Conservation (phyloP, 768 basidiomycete genomes). For the Boletus vermiculosoides region DNA sequence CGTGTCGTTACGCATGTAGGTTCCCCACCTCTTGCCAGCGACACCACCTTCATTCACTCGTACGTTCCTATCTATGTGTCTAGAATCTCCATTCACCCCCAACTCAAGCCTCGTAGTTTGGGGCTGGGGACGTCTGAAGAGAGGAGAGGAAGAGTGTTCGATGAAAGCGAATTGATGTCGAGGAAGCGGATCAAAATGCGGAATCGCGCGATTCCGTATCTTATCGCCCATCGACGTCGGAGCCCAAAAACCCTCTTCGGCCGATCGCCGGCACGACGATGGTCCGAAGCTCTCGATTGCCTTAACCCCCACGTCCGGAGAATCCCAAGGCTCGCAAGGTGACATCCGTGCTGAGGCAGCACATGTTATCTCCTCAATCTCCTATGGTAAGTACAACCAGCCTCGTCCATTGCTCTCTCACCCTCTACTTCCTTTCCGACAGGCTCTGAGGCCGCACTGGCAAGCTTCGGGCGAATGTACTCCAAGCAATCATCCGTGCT, state of each 20-base stretch:
- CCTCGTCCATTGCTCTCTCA: background rate
- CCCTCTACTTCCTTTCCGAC: background rate
- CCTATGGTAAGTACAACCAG: constrained; percentile 49
- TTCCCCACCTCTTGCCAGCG: constrained; percentile 55
- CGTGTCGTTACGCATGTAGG: no score
- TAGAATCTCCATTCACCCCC: background rate
- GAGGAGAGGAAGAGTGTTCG: no score
- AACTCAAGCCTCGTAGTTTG: constrained; percentile 56
- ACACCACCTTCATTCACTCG: constrained; percentile 55
- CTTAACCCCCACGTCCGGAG: constrained; percentile 41
- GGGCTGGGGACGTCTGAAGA: no score
- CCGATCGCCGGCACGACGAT: no score
- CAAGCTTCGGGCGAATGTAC: constrained; percentile 54
- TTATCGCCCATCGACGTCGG: no score
- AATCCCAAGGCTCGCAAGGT: constrained; percentile 41
- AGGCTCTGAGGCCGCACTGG: constrained; percentile 65
- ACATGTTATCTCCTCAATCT: constrained; percentile 69
- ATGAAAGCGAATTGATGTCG: no score
- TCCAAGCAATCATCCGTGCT: constrained; percentile 60
- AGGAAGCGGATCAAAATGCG: no score
- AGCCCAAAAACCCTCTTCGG: no score
- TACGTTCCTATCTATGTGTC: constrained; percentile 31
- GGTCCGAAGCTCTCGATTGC: no score
- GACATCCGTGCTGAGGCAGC: constrained; percentile 70
- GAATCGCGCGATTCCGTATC: no score